Evolutionary conservation across 345 rosid genomes (phyloP), one percentile per base, ranked within the genome.

Genomic region (Corchorus capsularis): DNA sequence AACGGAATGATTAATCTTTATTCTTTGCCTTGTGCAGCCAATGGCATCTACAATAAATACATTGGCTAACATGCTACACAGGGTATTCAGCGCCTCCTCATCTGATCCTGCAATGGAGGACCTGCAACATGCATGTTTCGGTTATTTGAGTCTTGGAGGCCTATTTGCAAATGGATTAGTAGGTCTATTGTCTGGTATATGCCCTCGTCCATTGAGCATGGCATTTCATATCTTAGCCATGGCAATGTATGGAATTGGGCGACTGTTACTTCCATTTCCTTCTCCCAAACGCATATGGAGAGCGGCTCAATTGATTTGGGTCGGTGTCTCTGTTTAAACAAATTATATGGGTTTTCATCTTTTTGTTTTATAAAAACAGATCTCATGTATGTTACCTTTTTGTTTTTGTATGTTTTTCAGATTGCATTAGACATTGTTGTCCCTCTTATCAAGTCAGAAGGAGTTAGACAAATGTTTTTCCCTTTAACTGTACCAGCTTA

Each of bases 41-140:
- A 71, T 82, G 57, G 83, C 83, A 35, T 77, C 87, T 11, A 84
- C 87, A n/a, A 77, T 84, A 74, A 84, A 84, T 52, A 84, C 83
- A 67, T 35, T 82, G 74, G 87, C 87, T 1, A 81, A 27, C 0
- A 78, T 73, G 1, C 57, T 84, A 73, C 69, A 84, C 68, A 74
- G 71, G n/a, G 85, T 84, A 10, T 79, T 79, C 12, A 77, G 74
- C 4, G 76, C 77, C 39, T n/a, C n/a, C n/a, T 74, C 87, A 15
- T 45, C 78, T 0, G 78, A 84, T 75, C 82, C 79, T 65, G 83
- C 83, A 4, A 77, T 20, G 69, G 53, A 5, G 4, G 79, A 77
- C 56, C 75, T 84, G 81, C 75, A 75, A 34, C 78, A 75, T 74
- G 85, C 79, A 27, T 84, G 81, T 71, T 84, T 82, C 20, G 72